Base-by-base conservation (phyloP, 176 grass and related monocot genomes). In the Oryza glaberrima region DNA sequence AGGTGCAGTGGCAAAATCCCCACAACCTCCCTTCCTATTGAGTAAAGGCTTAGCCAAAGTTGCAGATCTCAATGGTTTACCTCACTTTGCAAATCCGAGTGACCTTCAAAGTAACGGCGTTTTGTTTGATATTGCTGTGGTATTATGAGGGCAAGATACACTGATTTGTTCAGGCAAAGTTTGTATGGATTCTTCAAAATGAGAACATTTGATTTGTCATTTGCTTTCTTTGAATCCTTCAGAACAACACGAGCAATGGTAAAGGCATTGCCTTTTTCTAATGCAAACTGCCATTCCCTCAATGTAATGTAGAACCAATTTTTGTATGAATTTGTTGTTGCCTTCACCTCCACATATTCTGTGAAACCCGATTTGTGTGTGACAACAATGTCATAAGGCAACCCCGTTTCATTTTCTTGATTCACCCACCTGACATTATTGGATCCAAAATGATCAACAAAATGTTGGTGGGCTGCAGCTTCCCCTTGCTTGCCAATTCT, bases 291-390 rank as follows among this genome's bases (percentile, higher is more conserved):
- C 96, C 96, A 98, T 77, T 95, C 96, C 65, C 86, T 91, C n/a
- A 67, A 63, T 11, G 93, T 77, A 70, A 98, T 88, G 28, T 87
- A 49, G 67, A 98, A 98, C 96, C 96, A 98, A 40, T 94, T 79
- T 85, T 92, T 98, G 35, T 17, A 92, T 23, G 88, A 79, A 81
- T 79, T 89, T 56, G 79, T 56, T 16, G 96, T 98, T 41, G 96
- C 86, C 72, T 98, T 98, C 65, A 98, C 96, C 84, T 98, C 96
- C 70, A 98, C 83, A 65, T 87, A 98, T 61, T 98, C 96, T 40
- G n/a, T 90, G 17, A 32, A 56, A 41, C 85, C 82, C 49, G 54
- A 70, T 9, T 66, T 32, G 8, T 77, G 74, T 6, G 86, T 87
- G 60, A 95, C 86, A 44, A 92, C 88, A 75, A 98, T 12, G 85